A percentile compares a stretch with the other conserved stretches of the same genome.
phyloP scores from a whole-genome alignment of 148 eudicot species.

The Persicaria tinctoria region DNA sequence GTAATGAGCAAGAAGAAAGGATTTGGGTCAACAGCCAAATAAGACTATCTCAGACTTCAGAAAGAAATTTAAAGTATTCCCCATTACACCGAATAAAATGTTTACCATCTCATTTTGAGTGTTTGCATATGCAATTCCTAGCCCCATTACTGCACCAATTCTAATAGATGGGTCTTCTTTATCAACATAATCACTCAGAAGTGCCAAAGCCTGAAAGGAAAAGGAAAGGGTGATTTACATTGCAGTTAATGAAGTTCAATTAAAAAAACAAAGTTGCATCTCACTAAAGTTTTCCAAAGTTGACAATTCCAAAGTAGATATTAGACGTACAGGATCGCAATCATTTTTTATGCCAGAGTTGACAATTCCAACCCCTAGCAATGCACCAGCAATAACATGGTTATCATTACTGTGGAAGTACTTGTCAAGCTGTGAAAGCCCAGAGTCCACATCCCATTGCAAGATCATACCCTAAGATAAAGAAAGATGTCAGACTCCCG shows the following conservation, averaged over 20 bases:
- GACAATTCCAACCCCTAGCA: constrained; percentile 91
- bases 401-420: constrained; percentile 83
- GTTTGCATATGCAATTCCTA: constrained; percentile 95
- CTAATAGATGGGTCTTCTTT: constrained; percentile 70
- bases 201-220: constrained; percentile 66
- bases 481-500: constrained; percentile 1
- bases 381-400: constrained; percentile 82
- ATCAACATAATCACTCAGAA: constrained; percentile 72
- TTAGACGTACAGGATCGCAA: constrained; percentile 76
- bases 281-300: background rate
- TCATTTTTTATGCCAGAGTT: constrained; percentile 75
- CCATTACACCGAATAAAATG: constrained; percentile 5
- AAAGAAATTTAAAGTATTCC: background rate
- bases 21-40: background rate
- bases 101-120: constrained; percentile 71
- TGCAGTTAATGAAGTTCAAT: background rate
- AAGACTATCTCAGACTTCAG: background rate
- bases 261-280: background rate
- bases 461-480: constrained; percentile 81
- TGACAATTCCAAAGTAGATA: background rate
- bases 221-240: background rate
- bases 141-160: constrained; percentile 95
- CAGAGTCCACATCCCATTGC: constrained; percentile 97
- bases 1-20: background rate
- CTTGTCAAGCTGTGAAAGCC: constrained; percentile 95